Conservation (phyloP, 257 asterid species). For the Ballota nigra region DNA sequence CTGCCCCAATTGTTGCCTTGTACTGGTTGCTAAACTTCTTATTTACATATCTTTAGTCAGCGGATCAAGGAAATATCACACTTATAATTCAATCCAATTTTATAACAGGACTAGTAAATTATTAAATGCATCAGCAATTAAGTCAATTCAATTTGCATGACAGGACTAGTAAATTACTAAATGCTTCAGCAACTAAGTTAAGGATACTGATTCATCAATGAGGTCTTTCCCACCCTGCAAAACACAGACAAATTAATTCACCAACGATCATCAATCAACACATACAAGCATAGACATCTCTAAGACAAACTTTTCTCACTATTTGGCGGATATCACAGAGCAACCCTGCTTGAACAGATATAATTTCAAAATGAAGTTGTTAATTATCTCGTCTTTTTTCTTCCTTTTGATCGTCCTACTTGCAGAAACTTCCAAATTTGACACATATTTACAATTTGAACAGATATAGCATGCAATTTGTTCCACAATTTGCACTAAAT, state of each 20-base stretch:
- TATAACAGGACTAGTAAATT: not conserved
- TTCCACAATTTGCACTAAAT: conserved; percentile 4
- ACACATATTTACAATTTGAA: not conserved
- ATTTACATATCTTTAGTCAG: conserved; percentile 80
- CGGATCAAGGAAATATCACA: conserved; percentile 42
- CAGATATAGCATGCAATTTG: not conserved
- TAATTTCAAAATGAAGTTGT: not conserved
- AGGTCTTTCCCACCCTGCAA: conserved; percentile 98
- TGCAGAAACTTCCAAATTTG: not conserved
- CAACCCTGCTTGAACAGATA: not conserved
- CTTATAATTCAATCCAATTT: conserved; percentile 5
- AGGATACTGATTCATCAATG: conserved; percentile 99
- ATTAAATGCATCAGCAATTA: conserved; percentile 2
- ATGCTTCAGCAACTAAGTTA: conserved; percentile 1
- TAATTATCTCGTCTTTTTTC: not conserved
- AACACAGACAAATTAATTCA: conserved; percentile 17
- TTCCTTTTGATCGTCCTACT: not conserved
- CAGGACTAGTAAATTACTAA: not conserved
- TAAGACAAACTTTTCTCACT: no score
- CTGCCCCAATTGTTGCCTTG: conserved; percentile 99
- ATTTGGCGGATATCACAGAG: not conserved
- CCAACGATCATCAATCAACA: not conserved
- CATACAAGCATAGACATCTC: not conserved
- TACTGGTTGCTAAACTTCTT: conserved; percentile 98
- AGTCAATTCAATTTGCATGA: not conserved